Evolutionary conservation across 2,329 filamentous ascomycete species (phyloP).

Genomic region (Pseudogymnoascus sp.): DNA sequence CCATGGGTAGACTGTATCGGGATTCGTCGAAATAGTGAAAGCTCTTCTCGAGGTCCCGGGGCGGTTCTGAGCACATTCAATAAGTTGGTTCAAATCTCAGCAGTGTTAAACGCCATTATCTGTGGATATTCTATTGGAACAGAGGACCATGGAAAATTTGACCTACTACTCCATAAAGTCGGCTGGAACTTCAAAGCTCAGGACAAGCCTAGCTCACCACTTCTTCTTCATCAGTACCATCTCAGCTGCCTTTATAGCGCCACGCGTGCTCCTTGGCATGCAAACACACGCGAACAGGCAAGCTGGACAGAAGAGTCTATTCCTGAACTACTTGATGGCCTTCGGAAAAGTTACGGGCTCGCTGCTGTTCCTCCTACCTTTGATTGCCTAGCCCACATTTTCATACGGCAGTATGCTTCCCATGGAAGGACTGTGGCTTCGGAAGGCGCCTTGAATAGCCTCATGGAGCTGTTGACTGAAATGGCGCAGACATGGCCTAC

Average conservation of each 20-base stretch:
- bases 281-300: not conserved
- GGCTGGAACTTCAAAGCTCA: not conserved
- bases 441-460: not conserved
- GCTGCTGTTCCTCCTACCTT: not conserved
- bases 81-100: conserved; percentile 26
- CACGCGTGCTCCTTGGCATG: conserved; percentile 15
- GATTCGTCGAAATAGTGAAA: conserved; percentile 25
- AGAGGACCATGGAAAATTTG: not conserved
- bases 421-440: not conserved
- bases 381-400: conserved; percentile 2
- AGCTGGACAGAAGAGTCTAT: not conserved
- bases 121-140: conserved; percentile 15
- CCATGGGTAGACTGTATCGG: conserved; percentile 52
- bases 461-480: not conserved
- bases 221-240: conserved; percentile 28
- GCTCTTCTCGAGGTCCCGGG: conserved; percentile 24
- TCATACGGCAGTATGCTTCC: not conserved
- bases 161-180: not conserved
- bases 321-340: not conserved
- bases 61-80: conserved; percentile 29
- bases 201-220: conserved; percentile 2
- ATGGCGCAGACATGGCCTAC: conserved; percentile 4
- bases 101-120: conserved; percentile 24
- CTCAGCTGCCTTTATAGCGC: conserved; percentile 24
- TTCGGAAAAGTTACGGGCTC: not conserved